phyloP scores from a whole-genome alignment of 202 grass and related monocot species.

The Carex arenaria region DNA sequence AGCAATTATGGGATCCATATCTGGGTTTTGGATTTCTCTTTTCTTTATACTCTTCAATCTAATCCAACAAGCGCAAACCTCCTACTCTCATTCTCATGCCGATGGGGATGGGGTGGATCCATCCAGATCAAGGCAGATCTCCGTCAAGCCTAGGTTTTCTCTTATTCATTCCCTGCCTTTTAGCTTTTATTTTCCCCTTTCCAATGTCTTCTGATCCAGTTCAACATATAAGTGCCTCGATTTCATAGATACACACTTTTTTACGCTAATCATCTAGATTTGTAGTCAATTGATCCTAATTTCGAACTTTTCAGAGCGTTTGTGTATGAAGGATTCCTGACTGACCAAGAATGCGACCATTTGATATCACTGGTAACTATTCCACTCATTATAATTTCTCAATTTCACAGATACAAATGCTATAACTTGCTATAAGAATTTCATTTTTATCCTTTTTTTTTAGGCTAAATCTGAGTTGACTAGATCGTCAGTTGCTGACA shows the following conservation, averaged over 20 bases:
- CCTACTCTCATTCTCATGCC: constrained; percentile 15
- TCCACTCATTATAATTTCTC: neutral
- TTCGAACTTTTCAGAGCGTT: constrained; percentile 43
- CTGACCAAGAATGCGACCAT: constrained; percentile 80
- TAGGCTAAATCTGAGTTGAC: constrained; percentile 87
- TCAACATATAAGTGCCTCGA: neutral
- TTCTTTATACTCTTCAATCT: constrained; percentile 13
- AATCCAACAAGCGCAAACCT: neutral
- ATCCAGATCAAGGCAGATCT: constrained; percentile 69
- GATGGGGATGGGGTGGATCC: constrained; percentile 38
- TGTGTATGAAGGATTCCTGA: constrained; percentile 78
- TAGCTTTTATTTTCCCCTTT: neutral
- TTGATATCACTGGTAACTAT: constrained; percentile 68
- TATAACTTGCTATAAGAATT: neutral
- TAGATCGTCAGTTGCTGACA: constrained; percentile 77
- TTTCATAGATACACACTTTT: neutral
- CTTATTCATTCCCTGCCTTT: neutral
- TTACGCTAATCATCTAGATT: neutral
- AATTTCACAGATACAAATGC: neutral
- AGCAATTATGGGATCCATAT: neutral
- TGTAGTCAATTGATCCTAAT: neutral
- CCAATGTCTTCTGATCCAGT: neutral
- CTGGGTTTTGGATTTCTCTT: constrained; percentile 19
- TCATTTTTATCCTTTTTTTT: neutral
- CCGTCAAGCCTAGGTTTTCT: constrained; percentile 62